These are phyloP conservation scores for Fusarium chlamydosporum DNA, from an alignment of 2,329 filamentous ascomycete genomes.

Conservation along the genomic window DNA sequence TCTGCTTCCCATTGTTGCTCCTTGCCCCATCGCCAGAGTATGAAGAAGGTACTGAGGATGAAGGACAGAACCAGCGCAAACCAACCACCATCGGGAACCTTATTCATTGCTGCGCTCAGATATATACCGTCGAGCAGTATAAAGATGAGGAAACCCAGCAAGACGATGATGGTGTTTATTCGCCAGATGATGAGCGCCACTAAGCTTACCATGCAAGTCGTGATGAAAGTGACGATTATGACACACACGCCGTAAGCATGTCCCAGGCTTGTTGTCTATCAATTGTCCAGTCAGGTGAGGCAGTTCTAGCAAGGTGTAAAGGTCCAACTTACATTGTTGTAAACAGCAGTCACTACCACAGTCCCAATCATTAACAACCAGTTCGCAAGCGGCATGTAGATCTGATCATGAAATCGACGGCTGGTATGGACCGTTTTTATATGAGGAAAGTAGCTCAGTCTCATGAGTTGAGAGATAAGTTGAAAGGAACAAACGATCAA, in stretches of 20 bases:
- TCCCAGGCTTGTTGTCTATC: slow-evolving; percentile 73
- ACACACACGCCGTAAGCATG: slow-evolving; percentile 85
- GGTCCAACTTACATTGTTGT: slow-evolving; percentile 70
- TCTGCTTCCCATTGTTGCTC: slow-evolving; percentile 82
- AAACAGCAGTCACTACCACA: slow-evolving; percentile 80
- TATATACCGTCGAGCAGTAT: slow-evolving; percentile 77
- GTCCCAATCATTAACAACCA: slow-evolving; percentile 83
- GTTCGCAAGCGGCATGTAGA: slow-evolving; percentile 82
- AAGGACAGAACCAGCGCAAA: slow-evolving; percentile 77
- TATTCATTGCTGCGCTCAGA: slow-evolving; percentile 77
- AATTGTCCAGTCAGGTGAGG: neutral
- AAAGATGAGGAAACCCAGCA: slow-evolving; percentile 73
- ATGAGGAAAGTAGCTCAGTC: slow-evolving; percentile 78
- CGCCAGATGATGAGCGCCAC: slow-evolving; percentile 81
- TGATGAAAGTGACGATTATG: slow-evolving; percentile 84
- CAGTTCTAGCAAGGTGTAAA: neutral
- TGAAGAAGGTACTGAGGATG: slow-evolving; percentile 74
- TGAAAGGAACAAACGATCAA: slow-evolving; percentile 84
- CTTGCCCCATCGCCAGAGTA: slow-evolving; percentile 85
- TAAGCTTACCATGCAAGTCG: slow-evolving; percentile 80
- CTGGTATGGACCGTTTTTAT: slow-evolving; percentile 81
- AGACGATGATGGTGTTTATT: slow-evolving; percentile 70
- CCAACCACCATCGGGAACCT: slow-evolving; percentile 83
- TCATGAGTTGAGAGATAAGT: slow-evolving; percentile 79
- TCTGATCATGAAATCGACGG: slow-evolving; percentile 77